phyloP scores from a whole-genome alignment of 805 yeast species.

The Monosporozyma servazzii region DNA sequence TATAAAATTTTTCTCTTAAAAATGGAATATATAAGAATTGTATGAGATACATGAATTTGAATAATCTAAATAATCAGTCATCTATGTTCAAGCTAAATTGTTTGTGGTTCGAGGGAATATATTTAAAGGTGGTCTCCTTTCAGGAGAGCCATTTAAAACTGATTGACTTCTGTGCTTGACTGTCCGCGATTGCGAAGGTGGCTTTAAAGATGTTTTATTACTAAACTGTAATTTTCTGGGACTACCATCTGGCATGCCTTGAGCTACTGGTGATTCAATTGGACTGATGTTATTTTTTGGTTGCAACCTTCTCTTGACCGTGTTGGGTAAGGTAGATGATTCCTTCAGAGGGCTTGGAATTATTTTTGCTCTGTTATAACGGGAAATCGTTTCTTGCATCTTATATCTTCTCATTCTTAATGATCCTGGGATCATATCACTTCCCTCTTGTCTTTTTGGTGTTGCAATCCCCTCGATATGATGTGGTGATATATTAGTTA shows the following conservation, averaged over 20 bases:
- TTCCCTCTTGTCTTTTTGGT: not conserved
- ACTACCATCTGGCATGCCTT: not conserved
- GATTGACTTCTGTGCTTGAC: not conserved
- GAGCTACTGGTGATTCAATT: not conserved
- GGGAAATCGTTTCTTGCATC: constrained; percentile 31
- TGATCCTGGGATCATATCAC: constrained; percentile 31
- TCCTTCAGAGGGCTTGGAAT: constrained; percentile 33
- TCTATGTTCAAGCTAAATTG: not conserved
- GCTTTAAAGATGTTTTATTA: not conserved
- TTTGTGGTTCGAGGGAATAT: not conserved
- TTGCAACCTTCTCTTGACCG: constrained; percentile 6
- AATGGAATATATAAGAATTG: not conserved
- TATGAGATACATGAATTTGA: not conserved
- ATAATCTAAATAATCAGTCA: not conserved
- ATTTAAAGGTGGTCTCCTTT: not conserved
- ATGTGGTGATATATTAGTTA: not conserved
- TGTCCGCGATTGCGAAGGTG: not conserved
- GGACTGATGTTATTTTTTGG: not conserved
- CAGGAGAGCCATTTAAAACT: not conserved
- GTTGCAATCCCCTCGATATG: not conserved
- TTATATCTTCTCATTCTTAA: constrained; percentile 29
- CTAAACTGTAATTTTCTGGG: not conserved
- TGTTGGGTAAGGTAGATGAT: constrained; percentile 14
- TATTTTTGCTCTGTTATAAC: constrained; percentile 28
- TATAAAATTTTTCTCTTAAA: not conserved